phyloP scores from a whole-genome alignment of 768 basidiomycete genomes.

The Omphalotus guepiniiformis region DNA sequence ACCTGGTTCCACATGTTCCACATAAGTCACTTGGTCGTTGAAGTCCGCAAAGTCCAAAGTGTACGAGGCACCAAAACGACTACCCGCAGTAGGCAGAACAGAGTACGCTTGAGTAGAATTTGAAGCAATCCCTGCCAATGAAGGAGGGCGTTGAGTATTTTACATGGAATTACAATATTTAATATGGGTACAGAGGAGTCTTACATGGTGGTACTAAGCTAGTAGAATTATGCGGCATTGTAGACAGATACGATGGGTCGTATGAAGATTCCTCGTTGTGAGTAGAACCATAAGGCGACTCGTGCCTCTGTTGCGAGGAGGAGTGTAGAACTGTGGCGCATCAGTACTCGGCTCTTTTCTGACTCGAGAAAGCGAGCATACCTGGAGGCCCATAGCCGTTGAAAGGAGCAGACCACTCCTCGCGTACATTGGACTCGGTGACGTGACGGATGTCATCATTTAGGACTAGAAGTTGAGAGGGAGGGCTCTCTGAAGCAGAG shows the following conservation, averaged over 20 bases:
- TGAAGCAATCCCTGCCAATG: slow-evolving; percentile 41
- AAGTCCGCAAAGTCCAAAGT: neutral
- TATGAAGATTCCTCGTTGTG: slow-evolving; percentile 13
- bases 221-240: slow-evolving; percentile 33
- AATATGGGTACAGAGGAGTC: slow-evolving; percentile 57
- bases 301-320: neutral
- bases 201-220: slow-evolving; percentile 66
- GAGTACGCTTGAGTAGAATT: neutral
- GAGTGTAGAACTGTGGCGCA: neutral
- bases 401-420: slow-evolving; percentile 11
- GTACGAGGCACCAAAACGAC: slow-evolving; percentile 1
- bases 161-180: slow-evolving; percentile 63
- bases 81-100: neutral
- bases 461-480: slow-evolving; percentile 21
- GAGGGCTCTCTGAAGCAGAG: slow-evolving; percentile 34
- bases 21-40: neutral
- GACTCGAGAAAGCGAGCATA: slow-evolving; percentile 21
- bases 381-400: slow-evolving; percentile 4
- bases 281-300: slow-evolving; percentile 21
- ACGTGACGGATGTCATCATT: slow-evolving; percentile 19
- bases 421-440: slow-evolving; percentile 21
- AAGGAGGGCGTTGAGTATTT: slow-evolving; percentile 61
- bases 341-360: neutral
- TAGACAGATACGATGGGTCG: slow-evolving; percentile 21
- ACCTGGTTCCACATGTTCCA: neutral